Conservation (phyloP, 1,139 yeast genomes). For the Yamadazyma buinensis region DNA sequence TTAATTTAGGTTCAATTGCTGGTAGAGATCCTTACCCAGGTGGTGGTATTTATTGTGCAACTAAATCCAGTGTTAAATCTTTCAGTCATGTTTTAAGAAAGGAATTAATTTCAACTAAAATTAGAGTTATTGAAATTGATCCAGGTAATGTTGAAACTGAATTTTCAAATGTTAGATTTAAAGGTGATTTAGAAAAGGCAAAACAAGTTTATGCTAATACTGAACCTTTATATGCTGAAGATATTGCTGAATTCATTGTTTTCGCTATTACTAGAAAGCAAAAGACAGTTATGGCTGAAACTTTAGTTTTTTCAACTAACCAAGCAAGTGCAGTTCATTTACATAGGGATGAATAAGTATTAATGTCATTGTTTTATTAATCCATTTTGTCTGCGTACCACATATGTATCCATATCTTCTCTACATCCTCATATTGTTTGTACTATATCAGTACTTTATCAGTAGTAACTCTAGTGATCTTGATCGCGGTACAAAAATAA, state of each 20-base stretch:
- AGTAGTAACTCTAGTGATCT: no score
- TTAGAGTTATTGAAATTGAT: constrained; percentile 47
- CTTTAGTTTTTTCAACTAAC: constrained; percentile 45
- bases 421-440: no score
- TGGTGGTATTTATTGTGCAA: constrained; percentile 49
- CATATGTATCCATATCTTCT: not conserved
- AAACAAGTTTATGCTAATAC: constrained; percentile 44
- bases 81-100: constrained; percentile 45
- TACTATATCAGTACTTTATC: no score
- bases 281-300: constrained; percentile 50
- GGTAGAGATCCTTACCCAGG: constrained; percentile 52
- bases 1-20: constrained; percentile 49
- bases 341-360: constrained; percentile 21
- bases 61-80: constrained; percentile 46
- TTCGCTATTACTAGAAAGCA: constrained; percentile 45
- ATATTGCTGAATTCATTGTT: constrained; percentile 48
- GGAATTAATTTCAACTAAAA: constrained; percentile 42
- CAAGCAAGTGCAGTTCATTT: constrained; percentile 63
- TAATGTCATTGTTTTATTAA: no score
- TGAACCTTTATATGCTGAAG: constrained; percentile 44
- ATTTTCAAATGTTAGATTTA: constrained; percentile 44
- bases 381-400: no score
- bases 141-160: constrained; percentile 55
- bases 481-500: no score
- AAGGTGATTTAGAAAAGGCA: constrained; percentile 40